Base-by-base conservation (phyloP, 768 basidiomycete genomes). In the Boletus bicolor region DNA sequence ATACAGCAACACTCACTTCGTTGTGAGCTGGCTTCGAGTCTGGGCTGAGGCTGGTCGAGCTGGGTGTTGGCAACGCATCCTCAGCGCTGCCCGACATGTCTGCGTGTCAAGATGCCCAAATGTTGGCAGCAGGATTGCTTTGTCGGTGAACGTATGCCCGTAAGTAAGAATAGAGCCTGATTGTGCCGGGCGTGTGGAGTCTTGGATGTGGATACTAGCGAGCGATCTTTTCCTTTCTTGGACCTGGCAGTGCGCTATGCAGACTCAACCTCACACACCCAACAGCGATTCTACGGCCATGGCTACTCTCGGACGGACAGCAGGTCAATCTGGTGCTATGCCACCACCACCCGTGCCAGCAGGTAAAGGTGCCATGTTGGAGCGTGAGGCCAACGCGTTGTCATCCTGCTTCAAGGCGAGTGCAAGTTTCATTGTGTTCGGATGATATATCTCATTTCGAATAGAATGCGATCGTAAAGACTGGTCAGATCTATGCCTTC, bases 401-500 rank as follows among this genome's bases (percentile, higher is more conserved):
- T 70, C 76, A 5, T 66, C 69, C 10, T 85, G 80, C 66, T 74
- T 91, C 26, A 83, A 83, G 76, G 89, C 82, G 56, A 58, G 71
- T 58, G 9, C 28, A 21, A 37, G 9, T 45, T 43, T 8, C 12
- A n/a, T 15, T 5, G 39, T 12, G 41, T 57, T 30, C 35, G 21
- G 30, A 28, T 4, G 42, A 19, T 17, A 14, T 17, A 42, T 32
- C 46, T 60, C 19, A 65, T 32, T 21, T 34, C 30, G 37, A 54
- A 19, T 51, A 78, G 87, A 83, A 82, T 61, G 82, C 83, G n/a
- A 79, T 83, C 7, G 72, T 89, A 5, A 88, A 83, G 68, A 85
- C 87, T 2, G 87, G 81, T 6, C 82, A 90, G 64, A 76, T 91
- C 15, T 86, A 88, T 61, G 73, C 76, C 8, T 91, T 88, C 65